These are phyloP conservation scores for Sphagnum contortum DNA, from an alignment of 225 moss, liverwort and hornwort species.

Conservation along the genomic window DNA sequence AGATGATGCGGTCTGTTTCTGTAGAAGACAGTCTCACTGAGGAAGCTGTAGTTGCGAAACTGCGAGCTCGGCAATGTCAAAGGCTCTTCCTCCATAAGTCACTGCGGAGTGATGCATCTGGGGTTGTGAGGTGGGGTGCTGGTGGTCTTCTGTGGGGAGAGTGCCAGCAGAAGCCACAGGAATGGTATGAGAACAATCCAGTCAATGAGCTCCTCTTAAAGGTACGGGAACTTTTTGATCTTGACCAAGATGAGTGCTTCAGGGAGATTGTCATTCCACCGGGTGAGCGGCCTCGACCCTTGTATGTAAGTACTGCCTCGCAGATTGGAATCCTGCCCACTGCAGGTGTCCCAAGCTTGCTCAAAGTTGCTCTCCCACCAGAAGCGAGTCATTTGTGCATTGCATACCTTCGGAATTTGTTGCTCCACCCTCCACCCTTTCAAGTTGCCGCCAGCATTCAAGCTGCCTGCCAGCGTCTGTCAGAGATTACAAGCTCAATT, in stretches of 20 bases:
- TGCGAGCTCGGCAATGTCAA: constrained; percentile 68
- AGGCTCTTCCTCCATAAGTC: constrained; percentile 80
- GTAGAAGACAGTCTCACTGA: constrained; percentile 88
- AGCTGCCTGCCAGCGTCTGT: constrained; percentile 43
- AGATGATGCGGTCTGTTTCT: constrained; percentile 83
- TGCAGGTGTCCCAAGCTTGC: constrained; percentile 81
- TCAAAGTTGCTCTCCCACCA: constrained; percentile 60
- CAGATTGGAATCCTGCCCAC: constrained; percentile 95
- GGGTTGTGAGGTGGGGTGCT: constrained; percentile 73
- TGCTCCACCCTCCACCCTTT: constrained; percentile 82
- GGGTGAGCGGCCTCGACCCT: constrained; percentile 79
- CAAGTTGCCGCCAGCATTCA: constrained; percentile 65
- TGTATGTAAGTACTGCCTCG: constrained; percentile 83
- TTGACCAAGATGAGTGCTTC: constrained; percentile 50
- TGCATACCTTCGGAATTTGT: constrained; percentile 78
- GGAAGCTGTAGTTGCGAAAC: constrained; percentile 87
- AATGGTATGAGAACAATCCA: constrained; percentile 82
- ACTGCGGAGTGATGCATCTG: constrained; percentile 57
- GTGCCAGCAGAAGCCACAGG: constrained; percentile 70
- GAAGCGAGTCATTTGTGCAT: constrained; percentile 66
- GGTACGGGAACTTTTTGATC: constrained; percentile 81
- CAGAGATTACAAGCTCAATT: constrained; percentile 46
- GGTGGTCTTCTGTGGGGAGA: constrained; percentile 80
- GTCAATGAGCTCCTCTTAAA: constrained; percentile 56
- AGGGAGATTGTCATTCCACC: constrained; percentile 71